Evolutionary conservation across 805 yeast genomes (phyloP), one percentile per base, ranked within the genome.

Genomic region (Schwanniomyces pseudopolymorphus): DNA sequence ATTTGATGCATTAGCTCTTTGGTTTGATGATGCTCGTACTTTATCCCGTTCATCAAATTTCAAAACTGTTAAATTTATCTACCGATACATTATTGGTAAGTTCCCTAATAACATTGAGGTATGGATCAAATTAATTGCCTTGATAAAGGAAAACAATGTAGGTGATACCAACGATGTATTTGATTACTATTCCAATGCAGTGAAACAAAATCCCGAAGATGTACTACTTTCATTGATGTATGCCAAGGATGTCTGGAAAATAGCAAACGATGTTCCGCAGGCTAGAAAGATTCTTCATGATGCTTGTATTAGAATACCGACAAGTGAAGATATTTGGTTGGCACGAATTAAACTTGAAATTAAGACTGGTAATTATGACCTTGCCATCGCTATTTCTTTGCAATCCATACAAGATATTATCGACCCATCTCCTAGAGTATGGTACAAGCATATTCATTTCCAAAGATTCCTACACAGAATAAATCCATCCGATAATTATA

Each of bases 261-360:
- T 69, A 20, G 74, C 66, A 2, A 58, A 69, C 1, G 81, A 85
- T 53, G 55, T 76, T 1, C 65, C 59, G 1, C 76, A 69, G 3
- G 86, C 96, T 0, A 67, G 83, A 43, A 54, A 58, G 0, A 77
- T 87, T 3, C 64, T 90, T 5, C 58, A 67, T 2, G 65, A 70
- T 11, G 85, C 86, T 0, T 59, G 78, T 37, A 57, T 66, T 4
- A 44, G 53, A 2, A 63, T 78, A 7, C 78, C 84, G 1, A 52
- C 63, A 0, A 72, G 69, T 49, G 84, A 80, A 49, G 79, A 76
- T 20, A 59, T 89, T 8, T 84, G 89, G 88, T 67, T 85, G 42
- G 92, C 92, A 0, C 74, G 84, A n/a, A 70, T 85, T 20, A 85
- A 87, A 52, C 63, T 89, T 27, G 87, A 87, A 46, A 66, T 69